phyloP scores from a whole-genome alignment of 164 flowering plant species.

The Sedum album region DNA sequence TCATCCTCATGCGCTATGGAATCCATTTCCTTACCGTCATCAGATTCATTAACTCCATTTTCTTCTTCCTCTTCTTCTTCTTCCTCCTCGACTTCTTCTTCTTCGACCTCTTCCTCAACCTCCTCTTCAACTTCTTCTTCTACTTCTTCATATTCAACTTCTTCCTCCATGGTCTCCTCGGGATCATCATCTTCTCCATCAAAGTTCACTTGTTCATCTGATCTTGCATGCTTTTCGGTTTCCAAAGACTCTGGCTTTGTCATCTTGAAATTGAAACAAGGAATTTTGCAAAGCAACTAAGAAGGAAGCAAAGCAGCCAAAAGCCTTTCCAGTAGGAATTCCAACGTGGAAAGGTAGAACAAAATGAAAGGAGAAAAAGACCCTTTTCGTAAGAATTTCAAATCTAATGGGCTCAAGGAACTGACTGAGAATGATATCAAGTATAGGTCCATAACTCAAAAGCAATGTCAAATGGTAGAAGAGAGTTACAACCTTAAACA shows the following conservation, averaged over 20 bases:
- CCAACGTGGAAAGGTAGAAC: conserved; percentile 57
- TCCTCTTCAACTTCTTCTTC: conserved; percentile 25
- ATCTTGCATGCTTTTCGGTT: conserved; percentile 31
- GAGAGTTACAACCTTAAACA: conserved; percentile 41
- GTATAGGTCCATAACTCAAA: conserved; percentile 32
- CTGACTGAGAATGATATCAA: conserved; percentile 13
- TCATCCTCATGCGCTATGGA: conserved; percentile 31
- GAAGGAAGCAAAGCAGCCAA: conserved; percentile 66
- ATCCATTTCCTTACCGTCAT: conserved; percentile 34
- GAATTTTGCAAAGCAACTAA: conserved; percentile 61
- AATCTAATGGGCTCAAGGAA: conserved; percentile 5
- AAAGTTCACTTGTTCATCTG: conserved; percentile 54
- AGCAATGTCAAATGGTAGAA: conserved; percentile 34
- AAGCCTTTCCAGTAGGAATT: conserved; percentile 59
- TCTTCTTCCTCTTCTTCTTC: conserved; percentile 40
- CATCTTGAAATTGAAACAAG: conserved; percentile 55
- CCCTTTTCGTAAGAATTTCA: conserved; percentile 42
- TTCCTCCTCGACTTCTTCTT: conserved; percentile 36
- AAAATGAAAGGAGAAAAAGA: conserved; percentile 75
- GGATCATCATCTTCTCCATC: conserved; percentile 50
- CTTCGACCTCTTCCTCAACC: conserved; percentile 28
- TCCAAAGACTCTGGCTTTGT: conserved; percentile 42
- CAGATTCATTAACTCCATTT: conserved; percentile 33
- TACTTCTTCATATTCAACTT: conserved; percentile 66
- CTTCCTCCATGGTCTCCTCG: conserved; percentile 60